Conservation (phyloP, 768 basidiomycete genomes). For the Lentinula detonsa region DNA sequence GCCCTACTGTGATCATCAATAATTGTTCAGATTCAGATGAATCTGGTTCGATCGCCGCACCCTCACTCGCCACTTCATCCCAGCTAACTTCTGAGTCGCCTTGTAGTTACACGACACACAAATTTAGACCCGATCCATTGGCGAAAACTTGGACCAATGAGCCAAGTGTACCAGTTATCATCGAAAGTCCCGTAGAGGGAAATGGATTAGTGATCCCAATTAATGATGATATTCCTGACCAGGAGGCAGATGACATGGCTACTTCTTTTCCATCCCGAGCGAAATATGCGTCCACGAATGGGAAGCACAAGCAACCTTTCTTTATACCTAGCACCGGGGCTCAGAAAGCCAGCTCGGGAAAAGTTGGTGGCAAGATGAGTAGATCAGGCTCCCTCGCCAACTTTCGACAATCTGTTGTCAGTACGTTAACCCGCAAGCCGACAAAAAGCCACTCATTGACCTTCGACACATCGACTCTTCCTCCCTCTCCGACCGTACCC, state of each 20-base stretch:
- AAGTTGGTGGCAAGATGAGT: constrained; percentile 12
- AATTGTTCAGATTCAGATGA: constrained; percentile 9
- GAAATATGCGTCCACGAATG: background rate
- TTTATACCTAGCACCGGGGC: background rate
- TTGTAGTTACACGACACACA: constrained; percentile 11
- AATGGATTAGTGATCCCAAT: constrained; percentile 8
- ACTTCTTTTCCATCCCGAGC: background rate
- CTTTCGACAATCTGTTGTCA: constrained; percentile 39
- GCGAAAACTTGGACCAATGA: constrained; percentile 13
- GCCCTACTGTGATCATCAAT: constrained; percentile 1
- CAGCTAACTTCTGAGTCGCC: constrained; percentile 15
- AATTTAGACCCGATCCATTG: constrained; percentile 13
- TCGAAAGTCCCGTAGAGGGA: constrained; percentile 32
- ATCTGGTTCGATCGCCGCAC: constrained; percentile 19
- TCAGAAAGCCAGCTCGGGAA: background rate
- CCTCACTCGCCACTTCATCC: constrained; percentile 23
- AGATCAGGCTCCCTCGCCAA: constrained; percentile 34
- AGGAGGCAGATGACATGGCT: constrained; percentile 6
- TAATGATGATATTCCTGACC: constrained; percentile 8
- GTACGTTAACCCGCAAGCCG: constrained; percentile 20
- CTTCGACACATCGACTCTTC: constrained; percentile 28
- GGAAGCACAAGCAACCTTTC: background rate
- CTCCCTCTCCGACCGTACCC: constrained; percentile 29
- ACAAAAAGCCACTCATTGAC: constrained; percentile 14
- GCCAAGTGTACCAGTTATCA: constrained; percentile 16